Base-by-base conservation (phyloP, 148 eudicot species). In the Drosera capensis region DNA sequence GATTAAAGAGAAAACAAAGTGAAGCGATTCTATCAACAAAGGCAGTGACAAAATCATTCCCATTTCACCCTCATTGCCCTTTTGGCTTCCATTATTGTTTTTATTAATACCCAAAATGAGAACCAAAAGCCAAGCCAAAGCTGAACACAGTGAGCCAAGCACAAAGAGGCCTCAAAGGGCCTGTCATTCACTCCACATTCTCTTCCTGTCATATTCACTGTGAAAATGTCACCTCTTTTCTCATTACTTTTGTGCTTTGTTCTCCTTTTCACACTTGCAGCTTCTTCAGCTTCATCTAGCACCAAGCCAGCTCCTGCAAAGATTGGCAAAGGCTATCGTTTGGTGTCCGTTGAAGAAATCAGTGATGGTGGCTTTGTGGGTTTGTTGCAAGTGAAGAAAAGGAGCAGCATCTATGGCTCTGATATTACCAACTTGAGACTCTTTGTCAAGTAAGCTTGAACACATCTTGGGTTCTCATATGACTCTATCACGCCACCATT, bases 321-420 rank as follows among this genome's bases (percentile, higher is more conserved):
- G 40, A 80, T 90, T 21, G 95, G 97, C 15, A 75, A 69, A 15
- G 97, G 97, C 26, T 90, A 90, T 73, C 74, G 75, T 40, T 65
- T 90, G 40, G 65, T 80, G 44, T 84, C 92, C 50, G 59, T 90
- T 38, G 75, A 80, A 49, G 79, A 84, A 31, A 38, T 65, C 22
- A 62, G 73, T 21, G 73, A 80, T 41, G 97, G 97, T 17, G 95
- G 93, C 16, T 54, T 84, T 39, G 54, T 84, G 5, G 97, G 84
- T 48, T 80, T 56, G 48, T 76, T 90, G 43, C 80, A 73, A 59
- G 72, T 90, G 41, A 84, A 80, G 40, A 63, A 71, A 62, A 67
- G 65, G 45, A 90, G 64, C 61, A 55, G 20, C 0, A 65, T 90
- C 50, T 90, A 75, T 49, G 97, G 97, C 40, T 57, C 84, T 62